Base-by-base conservation (phyloP, 1,284 basidiomycete species). In the Flammula alnicola region DNA sequence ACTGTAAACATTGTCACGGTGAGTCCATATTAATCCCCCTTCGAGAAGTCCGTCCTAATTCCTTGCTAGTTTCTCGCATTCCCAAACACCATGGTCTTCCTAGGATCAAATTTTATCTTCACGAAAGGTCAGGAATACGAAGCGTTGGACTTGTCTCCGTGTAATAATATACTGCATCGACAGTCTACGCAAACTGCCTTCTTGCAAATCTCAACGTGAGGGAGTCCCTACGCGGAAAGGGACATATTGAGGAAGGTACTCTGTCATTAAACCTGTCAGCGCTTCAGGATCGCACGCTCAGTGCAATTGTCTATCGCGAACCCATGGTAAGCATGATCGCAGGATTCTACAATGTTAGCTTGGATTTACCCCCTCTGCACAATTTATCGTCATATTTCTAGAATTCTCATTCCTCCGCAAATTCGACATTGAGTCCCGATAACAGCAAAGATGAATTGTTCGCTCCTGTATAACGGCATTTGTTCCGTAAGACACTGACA, bases 91-190 rank as follows among this genome's bases (percentile, higher is more conserved):
- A 47, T 59, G 41, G 55, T 59, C 22, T 59, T 57, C 25, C 43
- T 57, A 4, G 50, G 52, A 4, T 41, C 55, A 2, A 59, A 50
- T 22, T 55, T 59, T 16, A 42, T 56, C 5, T 59, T 55, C 25
- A 59, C 55, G 3, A 59, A 59, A 49, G 55, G 57, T 59, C n/a
- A n/a, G n/a, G n/a, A n/a, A n/a, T n/a, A n/a, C n/a, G n/a, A 19
- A 11, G 22, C 20, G 4, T 36, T 14, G 8, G 25, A n/a, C n/a
- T 20, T 14, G 11, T 11, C 8, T 9, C 36, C 17, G n/a, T 46
- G 1, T 26, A 19, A 14, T 23, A 4, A 7, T 12, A 14, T 25
- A 20, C 4, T 39, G 5, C 23, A 17, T 17, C 14, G 30, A 19
- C 31, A 59, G 57, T 59, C 1, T 59, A 59, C 31, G 55, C 57